phyloP scores from a whole-genome alignment of 164 flowering plant species.

The grape (Vitis vinifera) region ASM3070453v1 NC_081808.1:21373001-21373500 shows the following conservation, averaged over 20 bases:
- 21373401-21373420: slow-evolving; percentile 57
- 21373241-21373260: background rate
- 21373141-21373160: slow-evolving; percentile 33
- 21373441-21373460: slow-evolving; percentile 40
- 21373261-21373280: too few species aligned
- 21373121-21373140: slow-evolving; percentile 49
- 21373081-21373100: slow-evolving; percentile 43
- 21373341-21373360: slow-evolving; percentile 20
- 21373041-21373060: slow-evolving; percentile 49
- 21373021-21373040: slow-evolving; percentile 77
- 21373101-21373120: slow-evolving; percentile 72
- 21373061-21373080: slow-evolving; percentile 30
- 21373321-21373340: slow-evolving; percentile 48
- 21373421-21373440: slow-evolving; percentile 68
- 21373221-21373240: too few species aligned
- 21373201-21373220: background rate
- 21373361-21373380: background rate
- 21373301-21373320: background rate
- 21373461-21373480: slow-evolving; percentile 26
- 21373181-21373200: slow-evolving; percentile 14
- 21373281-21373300: background rate
- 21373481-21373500: slow-evolving; percentile 34
- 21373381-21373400: slow-evolving; percentile 22
- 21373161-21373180: slow-evolving; percentile 24
- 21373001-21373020: slow-evolving; percentile 54